Conservation (phyloP, 192 early-diverging fungal species). For the Rhizoclosmatium globosum region DNA sequence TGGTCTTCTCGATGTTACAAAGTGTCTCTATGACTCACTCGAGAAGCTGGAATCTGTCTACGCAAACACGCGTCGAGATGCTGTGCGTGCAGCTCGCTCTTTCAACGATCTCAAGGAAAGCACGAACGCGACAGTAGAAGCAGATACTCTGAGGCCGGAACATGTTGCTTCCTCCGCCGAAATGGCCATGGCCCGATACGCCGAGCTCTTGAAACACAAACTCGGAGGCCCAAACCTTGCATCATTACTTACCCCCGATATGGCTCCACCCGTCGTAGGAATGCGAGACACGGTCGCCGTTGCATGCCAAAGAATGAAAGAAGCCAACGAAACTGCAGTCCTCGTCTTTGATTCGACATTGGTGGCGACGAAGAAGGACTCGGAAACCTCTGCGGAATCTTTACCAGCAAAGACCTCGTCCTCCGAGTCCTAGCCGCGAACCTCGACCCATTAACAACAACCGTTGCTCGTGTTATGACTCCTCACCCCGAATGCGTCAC, state of each 20-base stretch:
- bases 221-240: slow-evolving; percentile 90
- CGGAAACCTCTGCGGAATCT: slow-evolving; percentile 85
- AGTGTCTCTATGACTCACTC: slow-evolving; percentile 63
- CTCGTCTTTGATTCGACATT: slow-evolving; percentile 46
- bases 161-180: slow-evolving; percentile 4
- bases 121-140: background rate
- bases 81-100: background rate
- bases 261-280: slow-evolving; percentile 39
- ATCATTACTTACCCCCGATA: slow-evolving; percentile 64
- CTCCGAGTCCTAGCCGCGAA: slow-evolving; percentile 62
- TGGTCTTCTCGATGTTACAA: slow-evolving; percentile 64
- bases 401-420: slow-evolving; percentile 78
- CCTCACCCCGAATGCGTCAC: slow-evolving; percentile 64
- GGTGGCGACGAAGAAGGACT: slow-evolving; percentile 45
- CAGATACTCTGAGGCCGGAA: background rate
- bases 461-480: slow-evolving; percentile 56
- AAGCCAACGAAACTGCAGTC: slow-evolving; percentile 53
- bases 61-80: slow-evolving; percentile 4
- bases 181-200: slow-evolving; percentile 31
- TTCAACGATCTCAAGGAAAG: slow-evolving; percentile 1
- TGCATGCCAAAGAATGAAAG: slow-evolving; percentile 38
- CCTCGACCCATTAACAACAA: slow-evolving; percentile 86
- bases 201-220: slow-evolving; percentile 44
- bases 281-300: slow-evolving; percentile 49
- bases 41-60: slow-evolving; percentile 56